Base-by-base conservation (phyloP, 208 protist species). In the Acanthamoeba triangularis region DNA sequence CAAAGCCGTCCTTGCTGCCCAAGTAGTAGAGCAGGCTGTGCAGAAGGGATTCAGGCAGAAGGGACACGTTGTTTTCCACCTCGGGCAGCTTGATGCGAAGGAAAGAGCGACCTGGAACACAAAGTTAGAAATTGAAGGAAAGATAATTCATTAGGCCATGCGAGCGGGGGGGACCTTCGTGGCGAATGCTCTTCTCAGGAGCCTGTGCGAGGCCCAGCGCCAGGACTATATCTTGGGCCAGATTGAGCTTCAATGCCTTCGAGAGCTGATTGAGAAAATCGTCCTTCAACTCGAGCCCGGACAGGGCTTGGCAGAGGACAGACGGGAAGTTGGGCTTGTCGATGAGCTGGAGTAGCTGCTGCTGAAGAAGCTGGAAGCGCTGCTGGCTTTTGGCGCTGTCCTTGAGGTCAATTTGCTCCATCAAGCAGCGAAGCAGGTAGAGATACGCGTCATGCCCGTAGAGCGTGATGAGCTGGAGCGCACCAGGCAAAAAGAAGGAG, bases 381-480 rank as follows among this genome's bases (percentile, higher is more conserved):
- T 96, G 93, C 78, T 96, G 93, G 85, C 95, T 91, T 59, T 96
- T 96, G 47, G 88, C 35, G 35, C 47, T 65, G 33, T 97, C 85
- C 65, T 96, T 97, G 47, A 97, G 95, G 67, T 97, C 96, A 41
- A 97, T 96, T 30, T 65, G 69, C 80, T 95, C 92, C n/a, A 98
- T 41, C 3, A 98, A 65, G 69, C 20, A 78, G 82, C 95, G 90
- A 35, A 98, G 95, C 23, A 97, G 59, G 59, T 95, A 97, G 49
- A 97, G 30, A 59, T 97, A 96, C 35, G 97, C 96, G 84, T 98
- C 97, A 80, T 93, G 67, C 33, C 97, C 97, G 96, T 98, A 98
- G 78, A 96, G 91, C 59, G 91, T 95, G 35, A 96, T 82, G 8
- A 98, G 65, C 97, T 98, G 93, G 6, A 47, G n/a, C 30, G 11